Base-by-base conservation (phyloP, 768 basidiomycete species). In the Glaciozyma martinii region DNA sequence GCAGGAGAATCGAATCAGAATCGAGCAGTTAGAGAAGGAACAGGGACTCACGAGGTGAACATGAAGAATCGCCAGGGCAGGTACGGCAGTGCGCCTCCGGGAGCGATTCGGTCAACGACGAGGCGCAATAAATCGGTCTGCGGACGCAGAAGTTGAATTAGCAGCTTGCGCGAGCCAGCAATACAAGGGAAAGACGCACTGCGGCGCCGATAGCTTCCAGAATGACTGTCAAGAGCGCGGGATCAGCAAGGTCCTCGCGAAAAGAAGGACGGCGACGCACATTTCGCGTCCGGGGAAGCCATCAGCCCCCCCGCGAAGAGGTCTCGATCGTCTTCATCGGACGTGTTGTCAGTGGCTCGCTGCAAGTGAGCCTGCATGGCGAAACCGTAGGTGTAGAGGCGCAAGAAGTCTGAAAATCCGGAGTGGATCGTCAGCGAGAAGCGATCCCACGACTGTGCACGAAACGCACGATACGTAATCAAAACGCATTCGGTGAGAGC, bases 191-290 rank as follows among this genome's bases (percentile, higher is more conserved):
- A n/a, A 50, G 49, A 53, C 54, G 32, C 21, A 55, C 56, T 16
- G 71, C 71, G 15, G 71, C 68, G 49, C 70, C 71, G 30, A 72
- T 70, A 19, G 63, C 61, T 57, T 72, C 68, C 42, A 72, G 50
- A 50, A 72, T 72, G 58, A 70, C 33, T 33, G 33, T 10, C 33
- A 33, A 33, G 33, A 5, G 10, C 10, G 10, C 33, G 6, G 33
- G 10, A 33, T 33, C 33, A 33, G 33, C 33, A 5, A 33, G 6
- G 10, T 10, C 5, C 10, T 5, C 6, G 5, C 33, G 10, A 33
- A 33, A 33, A 33, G 10, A 33, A 33, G 10, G 33, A 33, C 10
- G 33, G 10, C 6, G 33, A 33, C 33, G 33, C 33, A 33, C 33
- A 72, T 43, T 67, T 70, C 9, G 68, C 66, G 43, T 72, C 71